Conservation (phyloP, 805 yeast genomes). For the Lipomyces kockii region DNA sequence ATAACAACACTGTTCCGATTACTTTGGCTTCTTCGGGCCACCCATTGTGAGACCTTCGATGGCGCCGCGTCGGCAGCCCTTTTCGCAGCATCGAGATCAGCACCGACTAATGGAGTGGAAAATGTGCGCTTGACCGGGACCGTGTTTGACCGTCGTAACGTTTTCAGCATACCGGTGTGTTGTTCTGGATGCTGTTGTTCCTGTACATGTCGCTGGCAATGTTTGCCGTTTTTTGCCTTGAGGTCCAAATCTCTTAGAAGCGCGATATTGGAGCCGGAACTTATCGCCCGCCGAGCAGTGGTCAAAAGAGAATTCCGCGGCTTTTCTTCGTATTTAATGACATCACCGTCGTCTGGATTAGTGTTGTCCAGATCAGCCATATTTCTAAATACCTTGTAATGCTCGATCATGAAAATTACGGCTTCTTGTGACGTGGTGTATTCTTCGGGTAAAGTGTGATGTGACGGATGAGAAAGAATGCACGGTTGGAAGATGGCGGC, state of each 20-base stretch:
- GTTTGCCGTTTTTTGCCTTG: not conserved
- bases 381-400: conserved; percentile 68
- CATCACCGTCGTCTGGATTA: not conserved
- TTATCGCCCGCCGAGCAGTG: conserved; percentile 62
- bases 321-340: conserved; percentile 47
- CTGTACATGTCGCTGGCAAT: conserved; percentile 6
- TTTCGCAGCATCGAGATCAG: conserved; percentile 5
- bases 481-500: conserved; percentile 98
- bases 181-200: conserved; percentile 7
- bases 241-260: not conserved
- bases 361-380: conserved; percentile 11
- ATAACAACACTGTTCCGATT: conserved; percentile 14
- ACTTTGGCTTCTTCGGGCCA: conserved; percentile 14
- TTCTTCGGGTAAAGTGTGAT: conserved; percentile 90
- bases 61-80: conserved; percentile 7
- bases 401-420: conserved; percentile 85
- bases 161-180: not conserved
- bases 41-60: conserved; percentile 10
- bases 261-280: conserved; percentile 21
- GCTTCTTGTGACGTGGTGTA: conserved; percentile 85
- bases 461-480: conserved; percentile 88
- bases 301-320: conserved; percentile 85
- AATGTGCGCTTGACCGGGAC: conserved; percentile 12
- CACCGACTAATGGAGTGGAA: conserved; percentile 2
- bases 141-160: conserved; percentile 16